Percentiles rank a stretch among this genome's conserved stretches.
Conservation (phyloP, 441 rosid genomes). For the Corymbia calophylla region DNA sequence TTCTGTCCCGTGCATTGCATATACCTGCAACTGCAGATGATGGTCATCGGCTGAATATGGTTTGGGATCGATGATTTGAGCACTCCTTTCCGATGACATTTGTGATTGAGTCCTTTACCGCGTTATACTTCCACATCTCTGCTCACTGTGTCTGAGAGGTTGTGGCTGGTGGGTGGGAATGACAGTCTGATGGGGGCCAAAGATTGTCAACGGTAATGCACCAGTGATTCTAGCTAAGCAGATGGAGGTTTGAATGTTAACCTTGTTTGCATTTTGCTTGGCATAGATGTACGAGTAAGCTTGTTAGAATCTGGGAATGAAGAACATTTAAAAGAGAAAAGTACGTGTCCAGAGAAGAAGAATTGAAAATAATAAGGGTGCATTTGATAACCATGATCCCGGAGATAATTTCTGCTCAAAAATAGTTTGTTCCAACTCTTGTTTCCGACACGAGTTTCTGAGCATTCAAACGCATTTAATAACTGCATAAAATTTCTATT, state of each 20-base stretch:
- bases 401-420: no score
- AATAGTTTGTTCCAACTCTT: no score
- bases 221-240: neutral
- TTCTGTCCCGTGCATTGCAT: no score
- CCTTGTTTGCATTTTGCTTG: neutral
- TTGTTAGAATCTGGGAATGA: neutral
- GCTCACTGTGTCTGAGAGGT: neutral
- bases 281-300: neutral
- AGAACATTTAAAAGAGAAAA: neutral
- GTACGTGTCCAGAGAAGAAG: no score
- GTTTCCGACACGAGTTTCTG: no score
- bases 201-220: neutral
- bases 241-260: neutral
- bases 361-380: neutral
- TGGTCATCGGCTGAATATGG: neutral
- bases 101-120: neutral
- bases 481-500: no score
- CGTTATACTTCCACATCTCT: neutral
- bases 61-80: neutral
- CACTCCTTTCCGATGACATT: neutral
- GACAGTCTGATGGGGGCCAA: neutral
- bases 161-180: neutral
- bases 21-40: neutral
- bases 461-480: no score
- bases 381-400: no score